Evolutionary conservation across 805 yeast species (phyloP), one percentile per base, ranked within the genome.

Genomic region (Priceomyces fermenticarens): DNA sequence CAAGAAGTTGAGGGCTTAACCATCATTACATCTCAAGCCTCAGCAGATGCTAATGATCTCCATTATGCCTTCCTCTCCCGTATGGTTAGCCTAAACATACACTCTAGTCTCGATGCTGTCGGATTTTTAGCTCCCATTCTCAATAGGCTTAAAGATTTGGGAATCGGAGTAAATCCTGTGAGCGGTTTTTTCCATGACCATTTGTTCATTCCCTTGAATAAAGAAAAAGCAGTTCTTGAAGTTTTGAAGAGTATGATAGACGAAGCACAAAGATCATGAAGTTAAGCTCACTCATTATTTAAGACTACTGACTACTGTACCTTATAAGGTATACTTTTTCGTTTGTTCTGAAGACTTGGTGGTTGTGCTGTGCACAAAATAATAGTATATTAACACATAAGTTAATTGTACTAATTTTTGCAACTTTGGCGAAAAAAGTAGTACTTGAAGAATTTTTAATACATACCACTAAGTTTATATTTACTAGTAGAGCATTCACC

Each of bases 101-200:
- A 31, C 8, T 31, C 33, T 10, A 31, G 33, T 31, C 33, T 31
- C 15, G 33, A 31, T 31, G 33, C 33, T 5, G 33, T 31, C 2
- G 33, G 33, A 11, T 31, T 31, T 12, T 31, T 31, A 17, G 33
- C 33, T 31, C 15, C 15, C 15, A 31, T 31, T 31, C 33, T 31
- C 14, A 17, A 31, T 17, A 31, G n/a, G 4, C 14, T 31, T 5
- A 31, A 31, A 12, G 17, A 31, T 31, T 31, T 31, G 33, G 33
- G 33, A 15, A 31, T 31, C 17, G 33, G 33, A 31, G 33, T 31
- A 12, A 31, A 31, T 17, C 33, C 33, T 10, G 33, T 31, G n/a
- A 31, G 33, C 17, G 33, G 33, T 10, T 31, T 31, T 17, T 31
- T 31, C 11, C 33, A 31, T 31, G 33, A 31, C 17, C 33, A 31